Base-by-base conservation (phyloP, 768 basidiomycete species). In the Mycena filopes region DNA sequence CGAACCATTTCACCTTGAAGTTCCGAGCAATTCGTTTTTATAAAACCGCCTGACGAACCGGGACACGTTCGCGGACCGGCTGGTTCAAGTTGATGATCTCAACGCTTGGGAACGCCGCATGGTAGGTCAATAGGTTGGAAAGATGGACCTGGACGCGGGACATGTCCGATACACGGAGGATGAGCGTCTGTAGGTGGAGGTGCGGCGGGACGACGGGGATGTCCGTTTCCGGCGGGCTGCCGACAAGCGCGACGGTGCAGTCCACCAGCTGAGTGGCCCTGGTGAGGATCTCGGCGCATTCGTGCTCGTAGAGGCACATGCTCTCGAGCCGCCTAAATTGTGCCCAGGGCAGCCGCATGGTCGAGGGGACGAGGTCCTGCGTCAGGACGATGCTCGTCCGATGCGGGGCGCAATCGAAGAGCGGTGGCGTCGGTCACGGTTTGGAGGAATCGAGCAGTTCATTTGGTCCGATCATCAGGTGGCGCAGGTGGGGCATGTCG, bases 401-500 rank as follows among this genome's bases (percentile, higher is more conserved):
- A 13, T 55, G 41, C 18, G 60, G 60, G 26, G 60, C 42, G 16
- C 18, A 6, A 42, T 43, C 50, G 51, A 62, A 46, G 15, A 55
- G 31, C 20, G 15, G 21, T 23, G 29, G 13, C 6, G 26, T 47
- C 18, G 31, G 21, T 18, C 43, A 8, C 23, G 18, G 10, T 47
- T 31, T 10, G n/a, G n/a, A n/a, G n/a, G n/a, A n/a, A n/a, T n/a
- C 2, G 4, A 51, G 64, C 4, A 56, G 41, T 1, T 33, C 48
- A 25, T 18, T 25, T 13, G 65, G 59, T 23, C 59, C 53, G 13
- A 66, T 31, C 15, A n/a, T 45, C 42, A 66, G n/a, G 13, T 36
- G 9, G 23, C 46, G 50, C 36, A 66, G 59, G 20, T 41, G 23
- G 18, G 65, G 59, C 58, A 61, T 60, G 16, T 66, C 47, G 2